Evolutionary conservation across 176 grass and related monocot species (phyloP).

Genomic region (Rhynchospora pubera): DNA sequence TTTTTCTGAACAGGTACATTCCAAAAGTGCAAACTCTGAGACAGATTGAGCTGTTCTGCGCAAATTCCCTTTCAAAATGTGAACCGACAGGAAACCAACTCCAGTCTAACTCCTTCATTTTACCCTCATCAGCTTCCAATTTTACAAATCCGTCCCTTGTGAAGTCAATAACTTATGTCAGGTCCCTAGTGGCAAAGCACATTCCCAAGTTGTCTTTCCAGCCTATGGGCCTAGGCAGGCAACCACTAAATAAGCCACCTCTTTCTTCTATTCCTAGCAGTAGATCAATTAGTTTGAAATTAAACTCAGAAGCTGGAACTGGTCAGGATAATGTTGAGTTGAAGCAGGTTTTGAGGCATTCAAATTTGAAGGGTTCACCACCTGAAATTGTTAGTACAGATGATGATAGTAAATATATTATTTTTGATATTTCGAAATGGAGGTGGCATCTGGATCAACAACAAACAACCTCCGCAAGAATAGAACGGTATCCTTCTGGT

Average conservation of each 20-base stretch:
- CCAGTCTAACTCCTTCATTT: conserved; percentile 41
- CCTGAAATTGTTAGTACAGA: conserved; percentile 43
- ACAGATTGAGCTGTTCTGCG: conserved; percentile 92
- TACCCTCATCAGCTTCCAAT: conserved; percentile 42
- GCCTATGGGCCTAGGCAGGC: conserved; percentile 35
- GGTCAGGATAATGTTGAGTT: conserved; percentile 52
- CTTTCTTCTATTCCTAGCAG: conserved; percentile 69
- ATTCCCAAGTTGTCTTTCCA: conserved; percentile 88
- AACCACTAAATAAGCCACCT: conserved; percentile 45
- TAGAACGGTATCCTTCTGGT: conserved; percentile 54
- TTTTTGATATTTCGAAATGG: conserved; percentile 78
- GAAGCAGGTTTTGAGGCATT: conserved; percentile 40
- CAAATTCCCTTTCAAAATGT: conserved; percentile 72
- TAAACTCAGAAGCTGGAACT: conserved; percentile 57
- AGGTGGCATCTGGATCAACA: conserved; percentile 65
- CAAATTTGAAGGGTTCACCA: conserved; percentile 44
- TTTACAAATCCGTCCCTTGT: conserved; percentile 79
- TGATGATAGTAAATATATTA: conserved; percentile 77
- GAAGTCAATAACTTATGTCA: conserved; percentile 91
- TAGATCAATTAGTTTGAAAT: conserved; percentile 59
- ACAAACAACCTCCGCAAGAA: conserved; percentile 35
- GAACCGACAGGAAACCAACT: conserved; percentile 48
- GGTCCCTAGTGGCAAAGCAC: conserved; percentile 83
- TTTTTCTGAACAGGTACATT: conserved; percentile 51
- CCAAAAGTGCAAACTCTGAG: conserved; percentile 78